phyloP scores from a whole-genome alignment of 345 rosid genomes.

The Lumnitzera racemosa region DNA sequence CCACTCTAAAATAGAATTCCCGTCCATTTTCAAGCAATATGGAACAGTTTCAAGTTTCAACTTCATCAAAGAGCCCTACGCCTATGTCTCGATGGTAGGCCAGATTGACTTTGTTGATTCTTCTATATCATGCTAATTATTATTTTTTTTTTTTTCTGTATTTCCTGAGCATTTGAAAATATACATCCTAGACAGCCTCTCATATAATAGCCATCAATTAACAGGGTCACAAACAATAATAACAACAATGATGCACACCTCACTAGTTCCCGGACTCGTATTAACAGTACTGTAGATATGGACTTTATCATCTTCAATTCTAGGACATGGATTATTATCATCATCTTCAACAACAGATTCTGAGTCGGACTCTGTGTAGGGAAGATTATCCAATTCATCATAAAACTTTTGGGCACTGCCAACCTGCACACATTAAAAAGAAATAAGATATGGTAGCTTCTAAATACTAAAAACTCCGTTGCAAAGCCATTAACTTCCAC shows the following conservation, averaged over 20 bases:
- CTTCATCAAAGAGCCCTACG: neutral
- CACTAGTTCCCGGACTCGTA: constrained; percentile 82
- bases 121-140: no score
- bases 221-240: neutral
- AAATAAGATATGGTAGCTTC: neutral
- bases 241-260: constrained; percentile 37
- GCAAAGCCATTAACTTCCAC: neutral
- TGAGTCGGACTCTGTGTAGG: constrained; percentile 42
- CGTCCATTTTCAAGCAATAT: no score
- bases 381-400: constrained; percentile 79
- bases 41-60: no score
- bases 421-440: constrained; percentile 40
- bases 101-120: no score
- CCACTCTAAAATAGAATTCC: neutral
- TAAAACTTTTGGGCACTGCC: constrained; percentile 90
- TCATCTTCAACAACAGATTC: constrained; percentile 39
- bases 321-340: constrained; percentile 15
- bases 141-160: no score
- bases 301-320: constrained; percentile 29
- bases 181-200: no score
- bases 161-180: no score
- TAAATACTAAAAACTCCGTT: no score
- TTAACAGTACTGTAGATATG: constrained; percentile 55
- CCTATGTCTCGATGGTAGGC: no score
- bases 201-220: neutral